These are phyloP conservation scores for Aspergillus bridgeri DNA, from an alignment of 495 filamentous ascomycete species.

Conservation along the genomic window DNA sequence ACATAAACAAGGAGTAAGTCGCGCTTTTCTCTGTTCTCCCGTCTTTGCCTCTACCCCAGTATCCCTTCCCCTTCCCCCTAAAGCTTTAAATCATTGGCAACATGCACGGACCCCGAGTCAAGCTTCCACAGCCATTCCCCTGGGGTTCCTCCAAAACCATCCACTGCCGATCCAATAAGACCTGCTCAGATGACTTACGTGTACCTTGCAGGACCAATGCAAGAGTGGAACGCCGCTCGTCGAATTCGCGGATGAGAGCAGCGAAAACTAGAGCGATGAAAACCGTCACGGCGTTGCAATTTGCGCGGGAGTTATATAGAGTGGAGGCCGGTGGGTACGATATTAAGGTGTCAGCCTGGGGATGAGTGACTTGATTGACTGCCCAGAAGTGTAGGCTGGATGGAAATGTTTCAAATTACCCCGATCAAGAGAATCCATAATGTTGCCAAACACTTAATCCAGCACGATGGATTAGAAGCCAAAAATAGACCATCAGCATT, in stretches of 20 bases:
- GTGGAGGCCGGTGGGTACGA: no score
- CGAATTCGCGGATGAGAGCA: slow-evolving; percentile 39
- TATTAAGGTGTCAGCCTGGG: no score
- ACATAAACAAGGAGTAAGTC: slow-evolving; percentile 81
- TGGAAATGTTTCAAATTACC: no score
- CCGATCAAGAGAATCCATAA: no score
- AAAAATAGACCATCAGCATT: neutral
- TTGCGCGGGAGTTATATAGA: neutral
- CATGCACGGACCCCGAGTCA: slow-evolving; percentile 14
- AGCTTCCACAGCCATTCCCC: slow-evolving; percentile 16
- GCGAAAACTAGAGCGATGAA: neutral
- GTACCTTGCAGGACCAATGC: slow-evolving; percentile 49
- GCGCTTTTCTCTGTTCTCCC: slow-evolving; percentile 4
- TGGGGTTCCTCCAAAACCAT: slow-evolving; percentile 11
- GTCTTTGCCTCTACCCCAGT: no score
- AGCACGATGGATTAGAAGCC: no score
- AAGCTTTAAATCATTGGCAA: neutral
- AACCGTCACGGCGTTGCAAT: neutral
- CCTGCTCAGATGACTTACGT: slow-evolving; percentile 23
- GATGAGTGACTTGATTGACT: no score
- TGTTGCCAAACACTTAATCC: no score
- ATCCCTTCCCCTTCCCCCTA: neutral
- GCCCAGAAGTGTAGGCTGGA: no score
- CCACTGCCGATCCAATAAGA: slow-evolving; percentile 3
- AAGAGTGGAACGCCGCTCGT: slow-evolving; percentile 57